Conservation (phyloP, 495 filamentous ascomycete genomes). For the Penicillium herquei region DNA sequence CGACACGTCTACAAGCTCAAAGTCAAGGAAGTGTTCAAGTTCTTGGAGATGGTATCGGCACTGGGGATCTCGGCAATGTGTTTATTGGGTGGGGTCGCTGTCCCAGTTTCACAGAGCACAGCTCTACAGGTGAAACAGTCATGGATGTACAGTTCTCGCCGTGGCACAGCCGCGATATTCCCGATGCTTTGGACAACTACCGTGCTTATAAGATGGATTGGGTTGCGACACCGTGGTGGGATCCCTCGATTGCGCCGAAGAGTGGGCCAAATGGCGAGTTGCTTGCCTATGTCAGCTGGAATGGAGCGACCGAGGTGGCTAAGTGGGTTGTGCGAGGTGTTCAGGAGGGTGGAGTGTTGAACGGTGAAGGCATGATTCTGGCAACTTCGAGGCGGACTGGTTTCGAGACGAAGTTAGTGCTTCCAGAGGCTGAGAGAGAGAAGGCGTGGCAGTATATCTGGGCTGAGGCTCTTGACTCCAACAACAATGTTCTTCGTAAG, state of each 20-base stretch:
- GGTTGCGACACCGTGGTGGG: constrained; percentile 20
- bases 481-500: constrained; percentile 9
- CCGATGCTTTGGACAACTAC: constrained; percentile 24
- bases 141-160: constrained; percentile 24
- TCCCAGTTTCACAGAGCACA: constrained; percentile 21
- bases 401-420: constrained; percentile 21
- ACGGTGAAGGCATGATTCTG: constrained; percentile 1
- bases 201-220: constrained; percentile 24
- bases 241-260: constrained; percentile 16
- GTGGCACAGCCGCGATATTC: constrained; percentile 19
- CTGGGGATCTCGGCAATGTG: constrained; percentile 14
- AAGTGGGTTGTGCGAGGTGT: constrained; percentile 14
- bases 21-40: constrained; percentile 22
- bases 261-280: constrained; percentile 4
- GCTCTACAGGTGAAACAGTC: constrained; percentile 11
- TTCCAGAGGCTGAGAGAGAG: constrained; percentile 1
- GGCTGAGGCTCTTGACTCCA: constrained; percentile 16
- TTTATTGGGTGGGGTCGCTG: constrained; percentile 29
- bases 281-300: constrained; percentile 23
- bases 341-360: not conserved
- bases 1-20: constrained; percentile 15
- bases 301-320: constrained; percentile 52
- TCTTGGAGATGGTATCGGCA: not conserved
- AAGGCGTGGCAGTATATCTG: constrained; percentile 15
- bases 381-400: constrained; percentile 10